Conservation (phyloP, 2,329 filamentous ascomycete genomes). For the Colletotrichum cuscutae region DNA sequence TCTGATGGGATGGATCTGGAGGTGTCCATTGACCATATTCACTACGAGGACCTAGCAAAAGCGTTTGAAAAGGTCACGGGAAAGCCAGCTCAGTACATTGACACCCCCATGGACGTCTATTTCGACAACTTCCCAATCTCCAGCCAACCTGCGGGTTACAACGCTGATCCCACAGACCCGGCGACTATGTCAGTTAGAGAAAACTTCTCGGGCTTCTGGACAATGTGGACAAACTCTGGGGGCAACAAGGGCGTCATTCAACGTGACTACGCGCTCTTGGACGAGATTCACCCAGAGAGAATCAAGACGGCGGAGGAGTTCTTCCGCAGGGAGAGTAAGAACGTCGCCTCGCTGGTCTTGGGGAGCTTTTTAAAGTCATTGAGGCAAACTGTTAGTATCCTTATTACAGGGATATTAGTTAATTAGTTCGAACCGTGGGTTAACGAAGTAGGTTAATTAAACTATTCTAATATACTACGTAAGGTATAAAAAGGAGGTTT, state of each 20-base stretch:
- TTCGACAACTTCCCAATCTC: slow-evolving; percentile 30
- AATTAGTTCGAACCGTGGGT: too few species aligned
- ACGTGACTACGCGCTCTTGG: slow-evolving; percentile 59
- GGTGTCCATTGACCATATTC: slow-evolving; percentile 53
- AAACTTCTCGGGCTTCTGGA: slow-evolving; percentile 65
- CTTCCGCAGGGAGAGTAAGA: slow-evolving; percentile 52
- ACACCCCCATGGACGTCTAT: slow-evolving; percentile 48
- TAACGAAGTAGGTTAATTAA: too few species aligned
- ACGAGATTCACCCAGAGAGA: slow-evolving; percentile 61
- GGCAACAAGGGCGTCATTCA: slow-evolving; percentile 52
- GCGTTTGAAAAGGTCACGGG: slow-evolving; percentile 57
- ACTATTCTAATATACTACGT: too few species aligned
- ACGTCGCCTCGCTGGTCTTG: slow-evolving; percentile 39
- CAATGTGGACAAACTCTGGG: slow-evolving; percentile 53
- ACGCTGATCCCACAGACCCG: slow-evolving; percentile 42
- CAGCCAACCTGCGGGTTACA: slow-evolving; percentile 47
- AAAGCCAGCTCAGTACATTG: slow-evolving; percentile 50
- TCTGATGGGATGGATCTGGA: slow-evolving; percentile 57
- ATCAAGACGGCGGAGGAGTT: slow-evolving; percentile 60
- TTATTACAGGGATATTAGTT: too few species aligned
- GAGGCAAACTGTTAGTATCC: too few species aligned
- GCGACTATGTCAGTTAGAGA: slow-evolving; percentile 48
- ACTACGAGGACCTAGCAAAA: slow-evolving; percentile 49
- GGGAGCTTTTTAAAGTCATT: slow-evolving; percentile 46
- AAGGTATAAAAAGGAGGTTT: too few species aligned